Evolutionary conservation across 805 yeast species (phyloP), one percentile per base, ranked within the genome.

Genomic region (Scheffersomyces spartinae): DNA sequence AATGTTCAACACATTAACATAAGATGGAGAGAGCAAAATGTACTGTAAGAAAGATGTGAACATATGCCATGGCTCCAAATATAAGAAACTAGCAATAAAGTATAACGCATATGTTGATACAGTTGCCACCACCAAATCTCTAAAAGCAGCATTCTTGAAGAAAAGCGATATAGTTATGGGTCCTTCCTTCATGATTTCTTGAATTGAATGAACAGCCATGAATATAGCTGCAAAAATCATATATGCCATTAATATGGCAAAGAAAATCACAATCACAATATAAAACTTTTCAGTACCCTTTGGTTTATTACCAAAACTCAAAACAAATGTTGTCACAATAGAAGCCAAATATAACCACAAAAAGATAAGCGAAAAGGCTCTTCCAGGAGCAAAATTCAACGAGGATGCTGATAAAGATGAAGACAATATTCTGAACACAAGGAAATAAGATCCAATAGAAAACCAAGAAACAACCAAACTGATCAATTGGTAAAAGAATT

Each of bases 41-140:
- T 67, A 67, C 40, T 68, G 73, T 8, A 49, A 30, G 42, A 71
- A 68, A 18, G 74, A 65, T 13, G 72, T 68, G 38, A 71, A 52
- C 61, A 70, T 61, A 41, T 73, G 81, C 79, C 79, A 73, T 7
- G 79, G 78, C 37, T 73, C 78, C 34, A 71, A 55, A 43, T 72
- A 73, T 20, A 74, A 43, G 32, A 74, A 53, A 13, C 75, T 71
- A 1, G 77, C 68, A 20, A 71, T 43, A 36, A 72, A 65, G 49
- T 71, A 74, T 18, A 74, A 57, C 11, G 74, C 78, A 43, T 68
- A 73, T 1, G 81, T 73, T 3, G 78, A 69, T 4, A 60, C 52
- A 12, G 75, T 60, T 5, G 78, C 75, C 23, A 74, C 74, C 19
- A 71, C 68, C 42, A 63, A 53, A 34, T 63, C 68, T 33, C 69